Evolutionary conservation across 1,139 yeast species (phyloP), one percentile per base, ranked within the genome.

Genomic region (Yamadazyma atmosphaerica): DNA sequence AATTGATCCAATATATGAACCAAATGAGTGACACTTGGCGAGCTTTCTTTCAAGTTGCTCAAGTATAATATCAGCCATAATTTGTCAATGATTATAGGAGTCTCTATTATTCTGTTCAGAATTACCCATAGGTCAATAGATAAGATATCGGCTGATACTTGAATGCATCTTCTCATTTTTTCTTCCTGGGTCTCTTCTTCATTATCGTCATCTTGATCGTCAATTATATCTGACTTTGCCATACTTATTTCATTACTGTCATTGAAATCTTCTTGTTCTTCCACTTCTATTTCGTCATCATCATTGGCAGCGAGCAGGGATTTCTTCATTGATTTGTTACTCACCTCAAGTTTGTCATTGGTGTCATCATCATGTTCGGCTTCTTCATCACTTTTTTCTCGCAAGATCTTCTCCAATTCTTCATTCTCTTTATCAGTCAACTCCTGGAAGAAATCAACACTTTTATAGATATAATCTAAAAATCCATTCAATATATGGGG

Each of bases 401-500:
- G 49, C 13, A 40, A 36, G 36, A 50, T 41, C 39, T 46, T 42
- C 27, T 47, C 49, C 27, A 54, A 34, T 17, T 53, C 55, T 33
- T 55, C 51, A 14, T 42, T 47, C 33, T 66, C 72, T 37, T 56
- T 54, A n/a, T 54, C 29, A 11, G 50, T 48, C 37, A 58, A 51
- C 8, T 59, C 56, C 36, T 68, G 56, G 46, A 66, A 72, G 42
- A 64, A 69, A 21, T 60, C 68, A 18, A 72, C 76, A 47, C 76
- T 67, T 16, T 48, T 42, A 22, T 56, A 63, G 6, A 68, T 45
- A 44, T 60, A 59, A 33, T 69, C 74, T 29, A 68, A 52, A 24
- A 72, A 60, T 3, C 76, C 77, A 36, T 55, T 59, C 36, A 73
- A 54, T 15, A 73, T 62, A 42, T 72, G 77, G 14, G 77, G 77